Conservation (phyloP, 306 rosid genomes). For the Vigna radiata region DNA sequence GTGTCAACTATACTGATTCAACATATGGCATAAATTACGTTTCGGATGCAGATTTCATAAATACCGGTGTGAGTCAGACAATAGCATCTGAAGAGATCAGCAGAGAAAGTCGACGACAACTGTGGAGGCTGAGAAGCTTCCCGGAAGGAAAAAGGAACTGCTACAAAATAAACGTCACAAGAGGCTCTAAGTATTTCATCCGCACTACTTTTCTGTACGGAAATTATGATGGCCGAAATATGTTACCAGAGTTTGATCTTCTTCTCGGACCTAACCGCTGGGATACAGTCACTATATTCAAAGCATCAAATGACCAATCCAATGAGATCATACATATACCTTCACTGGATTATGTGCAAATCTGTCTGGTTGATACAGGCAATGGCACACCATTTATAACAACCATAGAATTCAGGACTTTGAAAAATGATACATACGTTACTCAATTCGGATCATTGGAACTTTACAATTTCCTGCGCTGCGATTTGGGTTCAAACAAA, state of each 20-base stretch:
- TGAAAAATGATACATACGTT: constrained; percentile 34
- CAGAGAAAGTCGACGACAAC: constrained; percentile 11
- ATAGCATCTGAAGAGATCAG: too few species aligned
- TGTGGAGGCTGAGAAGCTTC: constrained; percentile 50
- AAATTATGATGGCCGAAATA: constrained; percentile 48
- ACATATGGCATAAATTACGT: constrained; percentile 38
- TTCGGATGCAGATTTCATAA: constrained; percentile 51
- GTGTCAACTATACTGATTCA: constrained; percentile 30
- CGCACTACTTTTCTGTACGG: constrained; percentile 48
- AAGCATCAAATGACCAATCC: background rate
- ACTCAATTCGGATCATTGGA: constrained; percentile 29
- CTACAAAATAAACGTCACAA: constrained; percentile 48
- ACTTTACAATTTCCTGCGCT: background rate
- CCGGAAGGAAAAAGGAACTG: constrained; percentile 60
- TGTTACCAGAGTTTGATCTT: constrained; percentile 50
- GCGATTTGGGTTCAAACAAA: constrained; percentile 32
- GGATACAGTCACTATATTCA: constrained; percentile 30
- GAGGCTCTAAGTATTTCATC: constrained; percentile 45
- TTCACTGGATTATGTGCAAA: constrained; percentile 18
- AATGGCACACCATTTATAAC: constrained; percentile 56
- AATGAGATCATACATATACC: constrained; percentile 51
- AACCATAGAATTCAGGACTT: constrained; percentile 46
- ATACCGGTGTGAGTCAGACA: constrained; percentile 36
- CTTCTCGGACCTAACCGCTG: constrained; percentile 50
- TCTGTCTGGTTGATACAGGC: constrained; percentile 54